Evolutionary conservation across 768 basidiomycete genomes (phyloP), one percentile per base, ranked within the genome.

Genomic region (Lepiota brunneoincarnata): DNA sequence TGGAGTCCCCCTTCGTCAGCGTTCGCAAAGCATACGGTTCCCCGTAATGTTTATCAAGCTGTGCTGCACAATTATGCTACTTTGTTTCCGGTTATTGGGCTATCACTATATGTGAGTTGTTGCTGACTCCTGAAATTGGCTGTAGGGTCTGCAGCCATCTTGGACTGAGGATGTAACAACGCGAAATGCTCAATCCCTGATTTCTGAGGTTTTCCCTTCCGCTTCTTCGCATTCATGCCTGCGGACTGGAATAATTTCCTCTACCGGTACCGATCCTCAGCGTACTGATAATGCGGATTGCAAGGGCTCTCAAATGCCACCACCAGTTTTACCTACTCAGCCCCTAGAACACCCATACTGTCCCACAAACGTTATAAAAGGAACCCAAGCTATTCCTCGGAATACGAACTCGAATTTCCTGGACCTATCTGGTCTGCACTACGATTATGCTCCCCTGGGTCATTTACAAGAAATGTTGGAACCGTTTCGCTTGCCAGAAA

Each of bases 391-490:
- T 36, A 48, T 51, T 11, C 51, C 55, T 20, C 47, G 49, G 21
- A 37, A n/a, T 18, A 24, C 37, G n/a, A 7, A 20, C 34, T 41
- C 21, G 35, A 36, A 54, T 36, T 39, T 31, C 18, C 26, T 31
- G 12, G 38, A 42, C 17, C 51, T 54, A 15, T 54, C 59, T 36
- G 36, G 44, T 15, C 43, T 60, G 17, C 28, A 56, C 26, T 44
- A 55, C 24, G 37, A 56, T 18, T 51, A 37, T 10, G 59, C 59
- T 14, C 59, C 59, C 2, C 37, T 61, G 21, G 54, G 49, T 45
- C 64, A 77, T 50, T 62, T 75, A 20, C 66, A 65, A 6, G 64
- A 66, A 24, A 31, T 72, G 31, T 58, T 75, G 6, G 54, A 61
- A 2, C 64, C 66, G 6, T 66, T 69, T 20, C 57, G 61, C 43